Conservation (phyloP, 2,329 filamentous ascomycete species). For the Ceratocystis colombiana region DNA sequence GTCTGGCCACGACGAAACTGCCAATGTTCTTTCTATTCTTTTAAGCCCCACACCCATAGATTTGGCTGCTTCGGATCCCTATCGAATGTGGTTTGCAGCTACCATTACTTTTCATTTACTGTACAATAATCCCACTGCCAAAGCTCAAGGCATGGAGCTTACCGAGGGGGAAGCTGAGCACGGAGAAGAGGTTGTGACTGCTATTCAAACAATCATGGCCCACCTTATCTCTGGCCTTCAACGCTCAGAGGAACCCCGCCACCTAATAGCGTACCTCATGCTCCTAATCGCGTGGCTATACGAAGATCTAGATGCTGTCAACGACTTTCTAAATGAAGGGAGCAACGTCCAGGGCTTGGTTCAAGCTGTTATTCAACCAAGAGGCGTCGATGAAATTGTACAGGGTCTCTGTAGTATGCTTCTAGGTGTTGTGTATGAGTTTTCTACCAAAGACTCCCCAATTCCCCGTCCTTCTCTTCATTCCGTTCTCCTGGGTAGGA, state of each 20-base stretch:
- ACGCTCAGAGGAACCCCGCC: conserved; percentile 63
- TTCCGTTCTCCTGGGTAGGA: conserved; percentile 60
- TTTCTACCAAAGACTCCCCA: conserved; percentile 93
- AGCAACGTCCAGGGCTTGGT: conserved; percentile 83
- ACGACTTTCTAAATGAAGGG: conserved; percentile 85
- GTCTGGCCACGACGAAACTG: conserved; percentile 66
- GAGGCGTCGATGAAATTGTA: conserved; percentile 53
- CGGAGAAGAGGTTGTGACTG: conserved; percentile 91
- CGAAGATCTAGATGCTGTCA: conserved; percentile 80
- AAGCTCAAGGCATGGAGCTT: conserved; percentile 67
- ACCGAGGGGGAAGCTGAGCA: conserved; percentile 79
- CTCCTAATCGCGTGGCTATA: conserved; percentile 82
- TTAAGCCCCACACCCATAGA: conserved; percentile 52
- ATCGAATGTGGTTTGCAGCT: conserved; percentile 81
- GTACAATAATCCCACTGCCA: conserved; percentile 68
- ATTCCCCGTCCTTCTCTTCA: conserved; percentile 73
- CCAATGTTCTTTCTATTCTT: conserved; percentile 79
- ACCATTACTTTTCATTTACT: conserved; percentile 79
- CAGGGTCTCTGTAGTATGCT: conserved; percentile 77
- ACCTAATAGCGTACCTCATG: conserved; percentile 80
- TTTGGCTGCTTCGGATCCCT: conserved; percentile 62
- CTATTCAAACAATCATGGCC: conserved; percentile 76
- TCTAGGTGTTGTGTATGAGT: conserved; percentile 85
- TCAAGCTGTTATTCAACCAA: conserved; percentile 56
- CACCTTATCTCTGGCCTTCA: conserved; percentile 76